These are phyloP conservation scores for Nidula microcarpa DNA, from an alignment of 768 basidiomycete genomes.

Conservation along the genomic window DNA sequence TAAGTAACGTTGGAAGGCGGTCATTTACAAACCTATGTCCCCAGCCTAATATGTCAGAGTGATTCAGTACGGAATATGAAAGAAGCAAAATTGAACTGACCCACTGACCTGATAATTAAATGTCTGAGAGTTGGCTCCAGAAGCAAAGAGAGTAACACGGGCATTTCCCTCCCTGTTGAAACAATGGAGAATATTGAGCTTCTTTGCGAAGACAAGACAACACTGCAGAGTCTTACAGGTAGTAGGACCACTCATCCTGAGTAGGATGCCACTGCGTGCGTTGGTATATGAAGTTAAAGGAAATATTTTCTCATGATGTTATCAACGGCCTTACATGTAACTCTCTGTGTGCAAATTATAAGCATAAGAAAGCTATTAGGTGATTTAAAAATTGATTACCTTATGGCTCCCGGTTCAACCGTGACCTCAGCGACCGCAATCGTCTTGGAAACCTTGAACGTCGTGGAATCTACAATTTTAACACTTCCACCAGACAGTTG, in stretches of 20 bases:
- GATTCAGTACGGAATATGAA: not conserved
- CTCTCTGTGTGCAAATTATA: conserved; percentile 30
- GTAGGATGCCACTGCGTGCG: conserved; percentile 64
- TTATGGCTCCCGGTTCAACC: conserved; percentile 57
- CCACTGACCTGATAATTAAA: conserved; percentile 49
- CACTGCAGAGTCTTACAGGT: conserved; percentile 34
- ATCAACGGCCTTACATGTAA: conserved; percentile 41
- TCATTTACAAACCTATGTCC: conserved; percentile 24
- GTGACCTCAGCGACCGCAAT: conserved; percentile 56
- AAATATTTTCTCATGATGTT: not conserved
- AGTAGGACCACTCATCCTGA: conserved; percentile 63
- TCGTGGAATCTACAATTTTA: conserved; percentile 55
- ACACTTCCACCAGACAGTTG: conserved; percentile 51
- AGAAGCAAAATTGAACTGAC: too few species aligned
- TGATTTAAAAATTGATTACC: conserved; percentile 31
- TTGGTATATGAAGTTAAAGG: not conserved
- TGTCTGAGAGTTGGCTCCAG: conserved; percentile 50
- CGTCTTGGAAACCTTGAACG: conserved; percentile 51
- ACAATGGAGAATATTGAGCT: not conserved
- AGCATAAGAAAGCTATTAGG: conserved; percentile 8
- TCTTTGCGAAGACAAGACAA: not conserved
- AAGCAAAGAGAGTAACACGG: conserved; percentile 60
- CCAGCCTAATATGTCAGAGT: conserved; percentile 20
- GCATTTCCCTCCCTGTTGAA: conserved; percentile 44
- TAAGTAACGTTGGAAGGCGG: not conserved